A percentile compares a stretch with the other conserved stretches of the same genome.
These are phyloP conservation scores for Calocybe indica DNA, from an alignment of 768 basidiomycete species.

Conservation along the genomic window DNA sequence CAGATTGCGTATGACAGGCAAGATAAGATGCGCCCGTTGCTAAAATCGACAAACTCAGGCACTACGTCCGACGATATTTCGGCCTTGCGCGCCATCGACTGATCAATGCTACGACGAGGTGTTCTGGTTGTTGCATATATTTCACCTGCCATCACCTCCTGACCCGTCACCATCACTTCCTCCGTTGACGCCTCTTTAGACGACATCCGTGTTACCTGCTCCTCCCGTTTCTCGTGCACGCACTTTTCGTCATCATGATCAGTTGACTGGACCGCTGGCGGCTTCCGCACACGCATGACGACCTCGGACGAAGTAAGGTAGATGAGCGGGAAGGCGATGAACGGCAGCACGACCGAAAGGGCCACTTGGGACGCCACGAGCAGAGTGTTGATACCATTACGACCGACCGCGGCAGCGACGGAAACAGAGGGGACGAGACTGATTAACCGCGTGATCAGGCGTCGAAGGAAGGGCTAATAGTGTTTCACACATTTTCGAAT, in stretches of 20 bases:
- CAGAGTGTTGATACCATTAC: constrained; percentile 56
- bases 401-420: constrained; percentile 64
- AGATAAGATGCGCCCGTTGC: constrained; percentile 31
- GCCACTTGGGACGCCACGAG: constrained; percentile 75
- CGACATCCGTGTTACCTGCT: too few species aligned
- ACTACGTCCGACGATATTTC: constrained; percentile 6
- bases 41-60: constrained; percentile 29
- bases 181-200: too few species aligned
- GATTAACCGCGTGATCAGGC: constrained; percentile 64
- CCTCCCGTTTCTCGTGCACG: not conserved
- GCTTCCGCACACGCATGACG: constrained; percentile 56
- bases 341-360: constrained; percentile 69
- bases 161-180: not conserved
- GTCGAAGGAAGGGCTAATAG: constrained; percentile 49
- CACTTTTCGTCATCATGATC: not conserved
- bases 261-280: constrained; percentile 6
- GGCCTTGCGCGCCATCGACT: not conserved
- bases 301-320: constrained; percentile 57
- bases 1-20: constrained; percentile 40
- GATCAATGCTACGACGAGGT: not conserved
- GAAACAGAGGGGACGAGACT: constrained; percentile 64
- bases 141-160: constrained; percentile 1
- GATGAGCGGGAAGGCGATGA: constrained; percentile 66
- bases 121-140: not conserved
- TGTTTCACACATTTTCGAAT: not conserved